phyloP scores from a whole-genome alignment of 2,329 filamentous ascomycete species.

The Sphaerulina vaccinii region DNA sequence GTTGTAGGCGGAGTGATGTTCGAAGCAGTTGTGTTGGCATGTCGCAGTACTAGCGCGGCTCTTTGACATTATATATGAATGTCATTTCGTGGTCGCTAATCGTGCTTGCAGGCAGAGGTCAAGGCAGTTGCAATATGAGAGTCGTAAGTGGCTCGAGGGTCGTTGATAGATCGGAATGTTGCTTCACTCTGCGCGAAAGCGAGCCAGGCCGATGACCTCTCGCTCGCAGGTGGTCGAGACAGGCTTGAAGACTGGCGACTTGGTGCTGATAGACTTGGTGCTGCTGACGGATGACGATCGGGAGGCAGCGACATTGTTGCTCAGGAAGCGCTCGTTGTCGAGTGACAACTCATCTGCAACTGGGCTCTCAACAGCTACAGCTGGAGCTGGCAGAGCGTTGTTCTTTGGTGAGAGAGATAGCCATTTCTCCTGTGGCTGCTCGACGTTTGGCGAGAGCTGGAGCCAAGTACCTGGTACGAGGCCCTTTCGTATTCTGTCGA shows the following conservation, averaged over 20 bases:
- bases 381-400: slow-evolving; percentile 9
- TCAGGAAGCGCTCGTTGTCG: slow-evolving; percentile 11
- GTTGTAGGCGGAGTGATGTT: slow-evolving; percentile 9
- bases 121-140: neutral
- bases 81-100: neutral
- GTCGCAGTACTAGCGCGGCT: neutral
- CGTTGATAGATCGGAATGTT: neutral
- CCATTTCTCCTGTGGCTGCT: slow-evolving; percentile 12
- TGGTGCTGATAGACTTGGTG: slow-evolving; percentile 7
- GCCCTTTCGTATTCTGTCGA: slow-evolving; percentile 15
- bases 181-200: slow-evolving; percentile 16
- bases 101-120: neutral
- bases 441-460: slow-evolving; percentile 17
- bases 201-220: slow-evolving; percentile 13
- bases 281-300: slow-evolving; percentile 11
- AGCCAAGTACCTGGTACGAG: slow-evolving; percentile 24
- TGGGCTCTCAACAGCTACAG: slow-evolving; percentile 1
- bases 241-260: neutral
- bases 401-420: slow-evolving; percentile 4
- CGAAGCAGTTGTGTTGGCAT: neutral
- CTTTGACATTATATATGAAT: neutral
- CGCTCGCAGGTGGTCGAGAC: slow-evolving; percentile 13
- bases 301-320: slow-evolving; percentile 11
- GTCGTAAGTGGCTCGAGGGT: neutral
- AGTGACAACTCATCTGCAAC: slow-evolving; percentile 11